Evolutionary conservation across 1,284 basidiomycete genomes (phyloP).

Genomic region (Athelia psychrophila): DNA sequence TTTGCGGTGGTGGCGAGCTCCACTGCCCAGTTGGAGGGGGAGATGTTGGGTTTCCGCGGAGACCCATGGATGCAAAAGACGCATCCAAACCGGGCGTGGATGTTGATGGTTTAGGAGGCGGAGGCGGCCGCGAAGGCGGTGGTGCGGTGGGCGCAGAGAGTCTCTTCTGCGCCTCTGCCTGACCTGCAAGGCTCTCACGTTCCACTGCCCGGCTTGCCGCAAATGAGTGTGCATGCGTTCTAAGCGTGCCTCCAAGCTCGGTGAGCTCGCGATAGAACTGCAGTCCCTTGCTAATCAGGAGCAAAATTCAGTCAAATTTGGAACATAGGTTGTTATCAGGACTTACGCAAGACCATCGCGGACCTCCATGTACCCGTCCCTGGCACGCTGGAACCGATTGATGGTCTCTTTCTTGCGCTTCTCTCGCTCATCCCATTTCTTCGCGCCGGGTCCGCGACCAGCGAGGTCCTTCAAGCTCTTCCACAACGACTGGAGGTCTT

Average conservation of each 20-base stretch:
- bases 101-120: constrained; percentile 42
- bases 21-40: not conserved
- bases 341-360: constrained; percentile 80
- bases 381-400: constrained; percentile 67
- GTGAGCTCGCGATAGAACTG: constrained; percentile 88
- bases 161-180: constrained; percentile 71
- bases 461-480: constrained; percentile 71
- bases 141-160: constrained; percentile 38
- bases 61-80: constrained; percentile 53
- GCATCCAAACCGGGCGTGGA: constrained; percentile 40
- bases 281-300: constrained; percentile 67
- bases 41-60: constrained; percentile 17
- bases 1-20: constrained; percentile 22
- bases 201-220: constrained; percentile 67
- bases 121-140: constrained; percentile 45
- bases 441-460: constrained; percentile 66
- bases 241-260: constrained; percentile 60
- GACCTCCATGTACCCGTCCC: constrained; percentile 86
- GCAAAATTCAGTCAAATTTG: constrained; percentile 10
- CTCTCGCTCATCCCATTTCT: constrained; percentile 80
- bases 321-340: constrained; percentile 2
- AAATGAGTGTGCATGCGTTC: constrained; percentile 61
- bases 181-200: constrained; percentile 63
- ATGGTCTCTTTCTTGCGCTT: constrained; percentile 74
- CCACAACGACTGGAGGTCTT: constrained; percentile 71